Percentiles rank a stretch among this genome's conserved stretches.
Conservation (phyloP, 805 yeast species). For the Pichia exigua region DNA sequence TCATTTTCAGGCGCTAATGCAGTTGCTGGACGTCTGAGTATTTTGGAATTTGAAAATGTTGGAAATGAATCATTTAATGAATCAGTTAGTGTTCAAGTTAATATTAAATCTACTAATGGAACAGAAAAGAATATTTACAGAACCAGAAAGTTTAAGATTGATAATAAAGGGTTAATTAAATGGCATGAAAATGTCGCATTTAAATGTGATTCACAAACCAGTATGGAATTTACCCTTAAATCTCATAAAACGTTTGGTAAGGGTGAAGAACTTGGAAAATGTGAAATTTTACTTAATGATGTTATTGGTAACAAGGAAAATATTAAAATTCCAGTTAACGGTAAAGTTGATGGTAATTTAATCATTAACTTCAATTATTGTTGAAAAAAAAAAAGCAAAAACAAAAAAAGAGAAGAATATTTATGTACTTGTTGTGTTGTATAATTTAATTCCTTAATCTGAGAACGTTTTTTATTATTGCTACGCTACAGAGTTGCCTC, state of each 20-base stretch:
- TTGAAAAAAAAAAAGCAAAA: background rate
- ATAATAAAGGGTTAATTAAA: conserved; percentile 33
- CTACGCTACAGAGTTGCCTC: too few relatives aligned
- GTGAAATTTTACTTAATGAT: conserved; percentile 44
- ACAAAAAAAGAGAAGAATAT: background rate
- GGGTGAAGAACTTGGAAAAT: conserved; percentile 54
- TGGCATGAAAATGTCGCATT: conserved; percentile 65
- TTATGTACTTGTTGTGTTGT: background rate
- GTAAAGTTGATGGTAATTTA: conserved; percentile 29
- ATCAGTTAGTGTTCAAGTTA: conserved; percentile 44
- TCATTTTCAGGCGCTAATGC: conserved; percentile 20
- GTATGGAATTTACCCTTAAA: conserved; percentile 50
- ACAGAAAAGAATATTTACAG: conserved; percentile 53
- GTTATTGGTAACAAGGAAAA: conserved; percentile 39
- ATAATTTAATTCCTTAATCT: too few relatives aligned
- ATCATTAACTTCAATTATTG: conserved; percentile 33
- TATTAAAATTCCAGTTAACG: conserved; percentile 30
- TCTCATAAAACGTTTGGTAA: conserved; percentile 71
- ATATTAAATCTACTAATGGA: conserved; percentile 28
- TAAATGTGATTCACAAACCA: conserved; percentile 55
- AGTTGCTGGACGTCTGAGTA: conserved; percentile 47
- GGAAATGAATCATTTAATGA: conserved; percentile 9
- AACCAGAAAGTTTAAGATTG: conserved; percentile 50
- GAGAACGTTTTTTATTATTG: too few relatives aligned
- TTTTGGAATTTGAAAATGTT: conserved; percentile 31